phyloP scores from a whole-genome alignment of 2,329 filamentous ascomycete species.

The Curvularia eragrostidis region DNA sequence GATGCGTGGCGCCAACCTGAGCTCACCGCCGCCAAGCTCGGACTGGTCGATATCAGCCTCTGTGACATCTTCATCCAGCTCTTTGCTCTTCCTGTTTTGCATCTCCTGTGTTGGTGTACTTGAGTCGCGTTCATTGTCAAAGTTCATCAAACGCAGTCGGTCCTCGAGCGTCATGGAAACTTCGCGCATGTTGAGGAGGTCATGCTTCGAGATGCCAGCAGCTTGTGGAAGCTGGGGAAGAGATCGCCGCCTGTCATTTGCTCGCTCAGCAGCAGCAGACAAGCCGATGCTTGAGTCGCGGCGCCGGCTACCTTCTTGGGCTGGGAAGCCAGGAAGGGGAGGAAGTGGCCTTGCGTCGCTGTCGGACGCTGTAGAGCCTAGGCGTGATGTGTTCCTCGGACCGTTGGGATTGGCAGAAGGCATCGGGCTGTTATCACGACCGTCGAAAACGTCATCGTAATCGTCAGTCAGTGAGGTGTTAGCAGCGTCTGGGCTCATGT shows the following conservation, averaged over 20 bases:
- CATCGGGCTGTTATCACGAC: slow-evolving; percentile 69
- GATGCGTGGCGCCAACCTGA: slow-evolving; percentile 73
- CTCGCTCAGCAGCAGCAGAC: slow-evolving; percentile 74
- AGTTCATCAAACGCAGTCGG: slow-evolving; percentile 85
- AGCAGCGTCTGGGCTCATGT: slow-evolving; percentile 71
- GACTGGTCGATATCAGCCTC: slow-evolving; percentile 45
- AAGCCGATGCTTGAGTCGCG: slow-evolving; percentile 67
- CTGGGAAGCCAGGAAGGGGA: slow-evolving; percentile 75
- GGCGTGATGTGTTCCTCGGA: slow-evolving; percentile 59
- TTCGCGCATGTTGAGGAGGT: slow-evolving; percentile 77
- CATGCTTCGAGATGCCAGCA: slow-evolving; percentile 73
- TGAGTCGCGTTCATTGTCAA: slow-evolving; percentile 61
- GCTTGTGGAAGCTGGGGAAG: slow-evolving; percentile 75
- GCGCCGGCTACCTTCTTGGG: slow-evolving; percentile 61
- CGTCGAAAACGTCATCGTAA: slow-evolving; percentile 72
- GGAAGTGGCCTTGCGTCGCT: slow-evolving; percentile 84
- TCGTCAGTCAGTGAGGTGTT: slow-evolving; percentile 61
- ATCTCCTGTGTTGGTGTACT: slow-evolving; percentile 48
- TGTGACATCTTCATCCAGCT: slow-evolving; percentile 27
- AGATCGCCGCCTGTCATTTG: slow-evolving; percentile 69
- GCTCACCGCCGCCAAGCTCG: slow-evolving; percentile 55
- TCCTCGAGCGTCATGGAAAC: slow-evolving; percentile 84
- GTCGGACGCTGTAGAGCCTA: slow-evolving; percentile 78
- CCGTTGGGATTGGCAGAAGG: slow-evolving; percentile 59
- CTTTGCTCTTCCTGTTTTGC: slow-evolving; percentile 33